Percentiles rank a stretch among this genome's conserved stretches.
These are phyloP conservation scores for Phialophora expanda DNA, from an alignment of 2,329 filamentous ascomycete genomes.

Conservation along the genomic window DNA sequence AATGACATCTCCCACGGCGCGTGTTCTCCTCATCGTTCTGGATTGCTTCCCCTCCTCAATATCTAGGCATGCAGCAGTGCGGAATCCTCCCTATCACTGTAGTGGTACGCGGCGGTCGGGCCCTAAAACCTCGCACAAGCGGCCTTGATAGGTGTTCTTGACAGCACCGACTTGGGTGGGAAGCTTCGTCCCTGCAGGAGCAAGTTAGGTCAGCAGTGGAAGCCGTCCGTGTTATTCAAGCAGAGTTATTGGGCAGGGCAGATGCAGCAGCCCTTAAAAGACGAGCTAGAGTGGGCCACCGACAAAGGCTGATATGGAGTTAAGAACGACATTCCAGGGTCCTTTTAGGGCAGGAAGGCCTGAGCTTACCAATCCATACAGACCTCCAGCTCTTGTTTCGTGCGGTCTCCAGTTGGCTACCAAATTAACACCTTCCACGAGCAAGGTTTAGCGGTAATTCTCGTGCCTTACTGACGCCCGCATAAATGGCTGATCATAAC, in stretches of 20 bases:
- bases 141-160: background rate
- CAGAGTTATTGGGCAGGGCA: background rate
- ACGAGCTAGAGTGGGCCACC: background rate
- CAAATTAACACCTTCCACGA: background rate
- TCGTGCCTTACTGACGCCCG: background rate
- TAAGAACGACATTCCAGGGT: background rate
- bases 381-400: background rate
- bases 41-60: constrained; percentile 7
- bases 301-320: background rate
- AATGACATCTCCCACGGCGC: constrained; percentile 13
- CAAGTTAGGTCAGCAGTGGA: too few species aligned
- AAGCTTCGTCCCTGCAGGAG: background rate
- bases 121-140: background rate
- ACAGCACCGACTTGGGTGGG: background rate
- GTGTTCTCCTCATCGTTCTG: constrained; percentile 13
- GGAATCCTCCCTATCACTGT: background rate
- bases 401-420: background rate
- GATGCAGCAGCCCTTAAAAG: background rate
- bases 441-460: background rate
- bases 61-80: background rate
- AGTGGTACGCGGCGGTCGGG: background rate
- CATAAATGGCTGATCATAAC: background rate
- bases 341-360: background rate
- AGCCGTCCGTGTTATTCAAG: background rate
- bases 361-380: background rate